Conservation (phyloP, 163 green algal species). For the Scenedesmus sp. region DNA sequence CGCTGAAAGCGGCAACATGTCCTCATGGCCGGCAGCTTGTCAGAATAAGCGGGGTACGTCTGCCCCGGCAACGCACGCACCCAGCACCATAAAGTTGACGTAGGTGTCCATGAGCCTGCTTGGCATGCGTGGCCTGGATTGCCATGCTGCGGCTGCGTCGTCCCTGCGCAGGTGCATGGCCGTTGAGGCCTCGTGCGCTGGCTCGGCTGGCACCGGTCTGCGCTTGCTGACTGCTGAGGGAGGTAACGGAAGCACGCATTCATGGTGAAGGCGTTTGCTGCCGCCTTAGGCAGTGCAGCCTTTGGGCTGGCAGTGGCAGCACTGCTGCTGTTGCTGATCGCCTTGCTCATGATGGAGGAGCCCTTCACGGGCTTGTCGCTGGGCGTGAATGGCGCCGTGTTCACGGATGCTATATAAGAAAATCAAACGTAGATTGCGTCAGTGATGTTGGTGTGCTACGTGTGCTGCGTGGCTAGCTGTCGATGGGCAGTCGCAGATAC, state of each 20-base stretch:
- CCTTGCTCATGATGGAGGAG: slow-evolving; percentile 24
- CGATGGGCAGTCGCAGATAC: slow-evolving; percentile 10
- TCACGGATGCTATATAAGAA: neutral
- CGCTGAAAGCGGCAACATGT: neutral
- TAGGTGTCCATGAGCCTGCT: slow-evolving; percentile 44
- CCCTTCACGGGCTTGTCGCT: slow-evolving; percentile 34
- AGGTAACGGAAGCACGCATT: neutral
- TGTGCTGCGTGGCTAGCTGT: neutral
- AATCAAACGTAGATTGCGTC: neutral
- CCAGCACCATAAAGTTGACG: slow-evolving; percentile 54
- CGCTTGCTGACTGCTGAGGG: neutral
- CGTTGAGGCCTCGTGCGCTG: neutral
- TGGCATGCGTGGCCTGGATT: slow-evolving; percentile 38
- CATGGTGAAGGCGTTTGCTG: neutral
- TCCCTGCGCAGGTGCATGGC: slow-evolving; percentile 40
- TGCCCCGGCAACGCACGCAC: neutral
- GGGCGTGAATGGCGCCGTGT: neutral
- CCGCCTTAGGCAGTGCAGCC: neutral
- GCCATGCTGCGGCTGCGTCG: slow-evolving; percentile 34
- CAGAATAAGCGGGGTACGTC: neutral
- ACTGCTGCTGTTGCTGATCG: slow-evolving; percentile 10
- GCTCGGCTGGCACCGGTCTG: slow-evolving; percentile 11
- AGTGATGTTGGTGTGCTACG: neutral
- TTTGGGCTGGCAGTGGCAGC: neutral
- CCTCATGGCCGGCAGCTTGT: neutral